Conservation (phyloP, 257 asterid species). For the Capsicum rhomboideum region DNA sequence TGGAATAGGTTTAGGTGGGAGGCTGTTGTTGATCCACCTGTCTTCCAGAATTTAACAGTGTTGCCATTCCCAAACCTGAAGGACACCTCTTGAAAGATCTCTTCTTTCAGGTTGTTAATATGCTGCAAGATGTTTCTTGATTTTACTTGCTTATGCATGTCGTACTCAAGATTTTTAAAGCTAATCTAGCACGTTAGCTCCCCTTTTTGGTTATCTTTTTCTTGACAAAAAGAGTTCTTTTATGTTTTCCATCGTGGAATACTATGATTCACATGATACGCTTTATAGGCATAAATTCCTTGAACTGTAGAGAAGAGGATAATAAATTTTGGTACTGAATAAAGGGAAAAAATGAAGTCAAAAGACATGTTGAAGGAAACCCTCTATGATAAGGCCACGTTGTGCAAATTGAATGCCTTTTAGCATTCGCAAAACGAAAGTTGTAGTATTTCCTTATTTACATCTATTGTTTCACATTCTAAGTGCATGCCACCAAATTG, state of each 20-base stretch:
- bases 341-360: not conserved
- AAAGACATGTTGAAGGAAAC: not conserved
- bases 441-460: not conserved
- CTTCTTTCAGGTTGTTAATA: too few relatives aligned
- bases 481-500: not conserved
- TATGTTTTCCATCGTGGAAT: not conserved
- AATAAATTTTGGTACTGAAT: not conserved
- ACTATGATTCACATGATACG: not conserved
- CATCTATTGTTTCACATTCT: not conserved
- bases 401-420: too few relatives aligned
- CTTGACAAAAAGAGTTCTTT: not conserved
- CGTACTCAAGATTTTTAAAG: not conserved
- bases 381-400: not conserved
- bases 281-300: not conserved
- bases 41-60: too few relatives aligned
- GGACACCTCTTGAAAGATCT: too few relatives aligned
- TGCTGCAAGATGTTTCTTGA: not conserved
- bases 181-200: not conserved
- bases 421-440: not conserved
- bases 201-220: not conserved
- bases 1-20: too few relatives aligned
- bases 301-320: not conserved
- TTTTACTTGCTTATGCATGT: not conserved
- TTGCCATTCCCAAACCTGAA: too few relatives aligned
- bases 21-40: too few relatives aligned